phyloP scores from a whole-genome alignment of 2,329 filamentous ascomycete genomes.

The Phoma sp. region DNA sequence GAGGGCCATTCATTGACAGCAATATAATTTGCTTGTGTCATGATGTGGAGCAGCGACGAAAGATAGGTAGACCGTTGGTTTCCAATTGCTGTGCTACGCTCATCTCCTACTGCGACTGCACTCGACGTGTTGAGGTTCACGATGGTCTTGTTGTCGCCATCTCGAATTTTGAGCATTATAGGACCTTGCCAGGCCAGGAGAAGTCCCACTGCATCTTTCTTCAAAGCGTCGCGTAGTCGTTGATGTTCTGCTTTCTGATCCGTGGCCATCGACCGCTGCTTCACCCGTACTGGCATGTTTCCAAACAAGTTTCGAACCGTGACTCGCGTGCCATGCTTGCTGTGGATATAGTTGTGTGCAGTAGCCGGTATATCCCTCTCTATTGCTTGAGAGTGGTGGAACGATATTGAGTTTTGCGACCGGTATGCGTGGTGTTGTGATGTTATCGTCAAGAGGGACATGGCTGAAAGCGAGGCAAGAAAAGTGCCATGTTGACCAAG shows the following conservation, averaged over 20 bases:
- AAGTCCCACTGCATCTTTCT: conserved; percentile 66
- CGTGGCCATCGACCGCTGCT: conserved; percentile 69
- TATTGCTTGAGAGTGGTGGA: conserved; percentile 74
- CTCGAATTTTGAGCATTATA: conserved; percentile 66
- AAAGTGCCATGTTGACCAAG: conserved; percentile 79
- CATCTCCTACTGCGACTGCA: background rate
- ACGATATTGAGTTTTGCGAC: conserved; percentile 69
- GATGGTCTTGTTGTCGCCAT: conserved; percentile 54
- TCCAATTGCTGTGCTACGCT: background rate
- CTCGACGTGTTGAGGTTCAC: conserved; percentile 39
- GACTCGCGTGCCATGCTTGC: conserved; percentile 76
- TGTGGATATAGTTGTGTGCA: conserved; percentile 62
- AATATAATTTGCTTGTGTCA: conserved; percentile 72
- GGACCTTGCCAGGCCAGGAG: conserved; percentile 72
- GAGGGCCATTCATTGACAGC: conserved; percentile 58
- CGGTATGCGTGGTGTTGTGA: conserved; percentile 71
- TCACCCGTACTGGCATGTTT: conserved; percentile 87
- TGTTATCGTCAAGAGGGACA: conserved; percentile 79
- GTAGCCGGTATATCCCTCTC: conserved; percentile 69
- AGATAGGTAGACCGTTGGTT: conserved; percentile 30
- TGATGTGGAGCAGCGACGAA: conserved; percentile 49
- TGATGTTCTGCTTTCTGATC: conserved; percentile 61
- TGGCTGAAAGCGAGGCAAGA: conserved; percentile 74
- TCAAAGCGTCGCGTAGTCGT: conserved; percentile 72
- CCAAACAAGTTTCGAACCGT: conserved; percentile 84